These are phyloP conservation scores for Endothia cerciana DNA, from an alignment of 2,329 filamentous ascomycete genomes.

Conservation along the genomic window DNA sequence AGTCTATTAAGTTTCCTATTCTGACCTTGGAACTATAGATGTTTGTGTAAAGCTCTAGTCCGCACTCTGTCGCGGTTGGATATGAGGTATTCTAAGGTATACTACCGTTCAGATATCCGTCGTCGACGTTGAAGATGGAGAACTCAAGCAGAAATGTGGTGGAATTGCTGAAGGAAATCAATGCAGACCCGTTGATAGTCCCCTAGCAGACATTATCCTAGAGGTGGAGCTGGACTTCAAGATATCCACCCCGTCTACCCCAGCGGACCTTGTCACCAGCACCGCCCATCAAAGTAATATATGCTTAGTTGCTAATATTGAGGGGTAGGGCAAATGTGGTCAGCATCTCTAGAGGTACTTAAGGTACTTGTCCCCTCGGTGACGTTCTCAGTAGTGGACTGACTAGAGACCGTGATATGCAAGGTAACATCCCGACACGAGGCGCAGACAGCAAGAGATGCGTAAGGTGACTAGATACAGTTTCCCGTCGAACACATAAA, in stretches of 20 bases:
- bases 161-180: not conserved
- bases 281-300: not conserved
- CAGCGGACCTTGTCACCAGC: not conserved
- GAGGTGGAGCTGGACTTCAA: not conserved
- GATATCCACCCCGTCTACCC: fast-evolving
- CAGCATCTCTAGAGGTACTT: not conserved
- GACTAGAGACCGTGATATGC: not conserved
- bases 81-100: not conserved
- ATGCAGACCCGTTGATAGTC: not conserved
- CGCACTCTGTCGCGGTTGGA: not conserved
- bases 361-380: not conserved
- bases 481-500: not conserved
- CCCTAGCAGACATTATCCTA: not conserved
- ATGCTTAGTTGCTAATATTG: not conserved
- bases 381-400: not conserved
- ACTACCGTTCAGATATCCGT: not conserved
- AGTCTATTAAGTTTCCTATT: not conserved
- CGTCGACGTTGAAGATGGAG: not conserved
- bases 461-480: not conserved
- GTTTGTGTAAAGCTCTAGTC: not conserved
- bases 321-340: not conserved
- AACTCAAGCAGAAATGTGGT: not conserved
- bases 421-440: slow-evolving; percentile 1
- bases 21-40: not conserved
- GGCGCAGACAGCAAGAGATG: slow-evolving; percentile 1